A percentile compares a stretch with the other conserved stretches of the same genome.
These are phyloP conservation scores for Wickerhamiella shivajii DNA, from an alignment of 805 yeast species.

Conservation along the genomic window DNA sequence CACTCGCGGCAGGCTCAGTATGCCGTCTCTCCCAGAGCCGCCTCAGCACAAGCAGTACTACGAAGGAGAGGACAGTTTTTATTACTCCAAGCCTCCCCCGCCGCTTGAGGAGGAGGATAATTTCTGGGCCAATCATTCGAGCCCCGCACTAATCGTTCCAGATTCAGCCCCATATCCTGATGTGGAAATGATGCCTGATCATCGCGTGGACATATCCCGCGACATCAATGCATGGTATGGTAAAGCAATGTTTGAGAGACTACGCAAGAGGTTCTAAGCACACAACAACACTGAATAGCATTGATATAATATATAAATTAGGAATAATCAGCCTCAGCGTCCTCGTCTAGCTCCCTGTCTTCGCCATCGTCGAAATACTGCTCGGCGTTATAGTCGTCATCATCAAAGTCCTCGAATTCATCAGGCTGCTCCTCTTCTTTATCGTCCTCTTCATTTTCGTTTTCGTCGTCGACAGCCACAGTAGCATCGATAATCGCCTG, in stretches of 20 bases:
- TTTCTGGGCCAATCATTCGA: too few relatives aligned
- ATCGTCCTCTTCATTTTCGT: conserved; percentile 27
- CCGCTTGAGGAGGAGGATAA: too few relatives aligned
- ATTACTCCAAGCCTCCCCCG: too few relatives aligned
- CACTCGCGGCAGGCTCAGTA: too few relatives aligned
- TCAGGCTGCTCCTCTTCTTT: conserved; percentile 40
- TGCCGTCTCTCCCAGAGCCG: too few relatives aligned
- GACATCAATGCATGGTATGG: conserved; percentile 26
- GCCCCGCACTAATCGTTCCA: too few relatives aligned
- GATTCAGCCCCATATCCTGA: too few relatives aligned
- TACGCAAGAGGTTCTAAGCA: conserved; percentile 8
- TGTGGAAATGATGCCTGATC: too few relatives aligned
- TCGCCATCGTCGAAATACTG: conserved; percentile 62
- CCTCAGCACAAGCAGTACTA: too few relatives aligned
- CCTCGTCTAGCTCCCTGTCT: conserved; percentile 43
- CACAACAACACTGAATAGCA: not conserved
- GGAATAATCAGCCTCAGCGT: conserved; percentile 54
- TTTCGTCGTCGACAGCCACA: conserved; percentile 26
- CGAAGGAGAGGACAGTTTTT: too few relatives aligned
- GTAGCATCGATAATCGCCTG: conserved; percentile 10
- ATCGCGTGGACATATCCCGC: too few relatives aligned
- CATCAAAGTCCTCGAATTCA: conserved; percentile 58
- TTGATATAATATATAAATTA: not conserved
- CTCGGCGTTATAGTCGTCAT: conserved; percentile 68
- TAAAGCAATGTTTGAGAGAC: conserved; percentile 21